A percentile compares a stretch with the other conserved stretches of the same genome.
phyloP scores from a whole-genome alignment of 108 stramenopile species.

The Epipyxis sp. region DNA sequence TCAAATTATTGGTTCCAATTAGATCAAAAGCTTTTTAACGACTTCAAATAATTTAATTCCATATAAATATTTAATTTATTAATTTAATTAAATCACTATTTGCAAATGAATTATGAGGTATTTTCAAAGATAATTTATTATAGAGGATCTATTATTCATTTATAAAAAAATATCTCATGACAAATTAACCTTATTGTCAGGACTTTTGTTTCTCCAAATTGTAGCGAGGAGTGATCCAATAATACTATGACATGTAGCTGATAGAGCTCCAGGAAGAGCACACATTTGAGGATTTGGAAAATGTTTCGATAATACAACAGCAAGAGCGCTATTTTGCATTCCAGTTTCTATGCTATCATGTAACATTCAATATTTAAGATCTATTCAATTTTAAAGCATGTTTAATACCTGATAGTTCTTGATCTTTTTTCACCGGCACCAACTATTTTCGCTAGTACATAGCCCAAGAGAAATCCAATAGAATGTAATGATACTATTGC shows the following conservation, averaged over 20 bases:
- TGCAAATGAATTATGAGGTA: too few species aligned
- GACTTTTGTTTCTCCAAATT: constrained; percentile 60
- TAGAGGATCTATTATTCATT: too few species aligned
- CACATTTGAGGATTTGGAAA: constrained; percentile 73
- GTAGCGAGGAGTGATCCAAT: constrained; percentile 78
- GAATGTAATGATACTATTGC: constrained; percentile 69
- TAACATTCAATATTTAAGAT: too few species aligned
- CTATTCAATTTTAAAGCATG: too few species aligned
- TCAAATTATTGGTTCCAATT: constrained; percentile 25
- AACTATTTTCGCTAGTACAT: constrained; percentile 56
- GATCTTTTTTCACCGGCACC: constrained; percentile 61
- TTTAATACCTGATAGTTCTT: constrained; percentile 62
- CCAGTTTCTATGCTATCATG: constrained; percentile 82
- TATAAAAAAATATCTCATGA: too few species aligned
- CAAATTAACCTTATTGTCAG: too few species aligned
- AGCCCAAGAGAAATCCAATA: constrained; percentile 75
- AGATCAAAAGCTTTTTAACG: constrained; percentile 1
- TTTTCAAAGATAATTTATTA: too few species aligned
- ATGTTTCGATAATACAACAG: constrained; percentile 82
- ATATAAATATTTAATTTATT: too few species aligned
- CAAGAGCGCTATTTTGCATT: constrained; percentile 91
- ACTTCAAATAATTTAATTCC: too few species aligned
- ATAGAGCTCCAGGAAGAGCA: constrained; percentile 80
- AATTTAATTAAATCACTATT: too few species aligned
- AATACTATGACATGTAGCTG: constrained; percentile 80